Conservation (phyloP, 1,284 basidiomycete genomes). For the Fomitopsis betulina region DNA sequence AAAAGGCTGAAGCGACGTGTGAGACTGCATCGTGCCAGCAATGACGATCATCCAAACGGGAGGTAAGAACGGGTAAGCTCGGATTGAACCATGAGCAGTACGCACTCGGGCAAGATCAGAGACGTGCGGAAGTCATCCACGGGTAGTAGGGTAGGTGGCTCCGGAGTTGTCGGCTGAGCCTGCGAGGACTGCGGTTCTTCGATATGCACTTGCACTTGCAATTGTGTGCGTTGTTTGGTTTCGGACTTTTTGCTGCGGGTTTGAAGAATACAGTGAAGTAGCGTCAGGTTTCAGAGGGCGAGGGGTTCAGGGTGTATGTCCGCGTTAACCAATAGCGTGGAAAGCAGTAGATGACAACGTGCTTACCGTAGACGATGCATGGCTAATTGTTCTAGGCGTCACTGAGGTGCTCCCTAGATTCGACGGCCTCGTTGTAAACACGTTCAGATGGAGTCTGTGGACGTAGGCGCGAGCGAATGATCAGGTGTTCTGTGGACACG, state of each 20-base stretch:
- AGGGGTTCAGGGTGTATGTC: neutral
- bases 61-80: neutral
- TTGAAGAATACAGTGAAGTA: slow-evolving; percentile 2
- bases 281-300: neutral
- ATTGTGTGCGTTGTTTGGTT: slow-evolving; percentile 47
- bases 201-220: slow-evolving; percentile 22
- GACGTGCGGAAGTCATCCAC: slow-evolving; percentile 77
- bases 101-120: slow-evolving; percentile 77
- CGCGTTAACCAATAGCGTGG: neutral
- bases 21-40: slow-evolving; percentile 46
- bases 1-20: slow-evolving; percentile 76
- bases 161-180: slow-evolving; percentile 26
- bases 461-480: slow-evolving; percentile 10
- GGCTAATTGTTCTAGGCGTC: slow-evolving; percentile 24
- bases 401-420: slow-evolving; percentile 15
- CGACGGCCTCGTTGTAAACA: slow-evolving; percentile 57
- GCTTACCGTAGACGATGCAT: slow-evolving; percentile 83
- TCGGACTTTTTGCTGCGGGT: slow-evolving; percentile 57
- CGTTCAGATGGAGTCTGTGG: slow-evolving; percentile 39
- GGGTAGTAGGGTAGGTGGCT: slow-evolving; percentile 53
- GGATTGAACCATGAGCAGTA: slow-evolving; percentile 18
- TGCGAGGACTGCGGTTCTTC: slow-evolving; percentile 13
- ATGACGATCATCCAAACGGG: slow-evolving; percentile 11
- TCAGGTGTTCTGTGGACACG: slow-evolving; percentile 8
- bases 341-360: slow-evolving; percentile 6